Percentiles rank a stretch among this genome's conserved stretches.
Conservation (phyloP, 768 basidiomycete species). For the Suillus variegatus region DNA sequence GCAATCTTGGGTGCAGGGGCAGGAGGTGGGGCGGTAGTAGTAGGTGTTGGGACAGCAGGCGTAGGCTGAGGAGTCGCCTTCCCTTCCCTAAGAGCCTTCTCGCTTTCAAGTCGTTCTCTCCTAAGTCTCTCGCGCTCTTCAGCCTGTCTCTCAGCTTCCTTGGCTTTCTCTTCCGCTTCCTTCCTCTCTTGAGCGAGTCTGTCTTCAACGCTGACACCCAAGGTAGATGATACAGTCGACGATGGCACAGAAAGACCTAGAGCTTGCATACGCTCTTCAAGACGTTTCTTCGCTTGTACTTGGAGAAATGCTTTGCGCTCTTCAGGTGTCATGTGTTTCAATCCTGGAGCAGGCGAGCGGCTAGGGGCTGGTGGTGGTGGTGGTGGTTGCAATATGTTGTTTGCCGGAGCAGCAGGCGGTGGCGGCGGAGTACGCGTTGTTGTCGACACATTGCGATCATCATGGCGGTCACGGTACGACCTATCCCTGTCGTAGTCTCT, state of each 20-base stretch:
- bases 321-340: constrained; percentile 80
- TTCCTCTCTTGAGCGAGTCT: constrained; percentile 82
- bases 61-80: constrained; percentile 36
- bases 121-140: constrained; percentile 77
- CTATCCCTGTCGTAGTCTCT: constrained; percentile 38
- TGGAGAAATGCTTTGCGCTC: constrained; percentile 79
- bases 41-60: constrained; percentile 44
- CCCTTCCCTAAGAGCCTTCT: constrained; percentile 62
- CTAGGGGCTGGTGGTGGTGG: constrained; percentile 46
- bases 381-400: constrained; percentile 41
- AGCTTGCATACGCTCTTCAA: constrained; percentile 83
- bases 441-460: constrained; percentile 34
- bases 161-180: constrained; percentile 87
- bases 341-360: constrained; percentile 59
- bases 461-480: constrained; percentile 31
- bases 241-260: constrained; percentile 67
- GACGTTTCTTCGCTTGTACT: constrained; percentile 77
- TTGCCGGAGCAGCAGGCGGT: constrained; percentile 45
- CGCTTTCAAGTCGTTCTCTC: constrained; percentile 72
- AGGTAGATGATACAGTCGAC: constrained; percentile 38
- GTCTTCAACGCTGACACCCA: constrained; percentile 85
- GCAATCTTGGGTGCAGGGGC: constrained; percentile 35
- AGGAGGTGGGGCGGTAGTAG: constrained; percentile 44
- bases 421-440: constrained; percentile 47
- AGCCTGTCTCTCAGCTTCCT: constrained; percentile 75